phyloP scores from a whole-genome alignment of 148 eudicot genomes.

The Drosera capensis region DNA sequence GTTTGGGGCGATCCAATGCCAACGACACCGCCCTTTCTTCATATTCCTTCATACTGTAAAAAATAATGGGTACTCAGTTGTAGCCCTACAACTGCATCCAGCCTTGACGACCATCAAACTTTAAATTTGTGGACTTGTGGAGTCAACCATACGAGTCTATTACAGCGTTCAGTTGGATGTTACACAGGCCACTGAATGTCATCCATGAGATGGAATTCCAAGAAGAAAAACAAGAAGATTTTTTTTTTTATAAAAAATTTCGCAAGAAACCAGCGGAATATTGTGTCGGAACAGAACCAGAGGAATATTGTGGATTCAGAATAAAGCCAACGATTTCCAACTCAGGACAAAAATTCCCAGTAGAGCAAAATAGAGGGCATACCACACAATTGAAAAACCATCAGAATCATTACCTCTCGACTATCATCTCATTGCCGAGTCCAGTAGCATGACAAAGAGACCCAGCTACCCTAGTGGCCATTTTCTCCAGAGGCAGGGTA shows the following conservation, averaged over 20 bases:
- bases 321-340: neutral
- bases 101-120: neutral
- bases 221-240: too few relatives aligned
- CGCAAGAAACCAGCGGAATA: too few relatives aligned
- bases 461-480: constrained; percentile 97
- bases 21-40: constrained; percentile 71
- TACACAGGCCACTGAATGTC: too few relatives aligned
- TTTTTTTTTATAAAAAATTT: too few relatives aligned
- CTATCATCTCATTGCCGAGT: constrained; percentile 84
- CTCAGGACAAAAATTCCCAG: neutral
- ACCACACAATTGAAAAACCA: too few relatives aligned
- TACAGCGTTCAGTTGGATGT: too few relatives aligned
- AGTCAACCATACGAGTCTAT: neutral
- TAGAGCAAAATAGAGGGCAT: neutral
- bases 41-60: constrained; percentile 61
- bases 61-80: constrained; percentile 4
- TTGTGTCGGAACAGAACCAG: too few relatives aligned
- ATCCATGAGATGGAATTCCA: too few relatives aligned
- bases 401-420: constrained; percentile 35
- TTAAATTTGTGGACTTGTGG: neutral
- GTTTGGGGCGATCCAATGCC: constrained; percentile 57
- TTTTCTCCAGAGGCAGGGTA: constrained; percentile 80
- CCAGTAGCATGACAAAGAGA: constrained; percentile 90
- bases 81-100: neutral
- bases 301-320: too few relatives aligned